Evolutionary conservation across 2,329 filamentous ascomycete genomes (phyloP).

Genomic region (Penicillium expansum): DNA sequence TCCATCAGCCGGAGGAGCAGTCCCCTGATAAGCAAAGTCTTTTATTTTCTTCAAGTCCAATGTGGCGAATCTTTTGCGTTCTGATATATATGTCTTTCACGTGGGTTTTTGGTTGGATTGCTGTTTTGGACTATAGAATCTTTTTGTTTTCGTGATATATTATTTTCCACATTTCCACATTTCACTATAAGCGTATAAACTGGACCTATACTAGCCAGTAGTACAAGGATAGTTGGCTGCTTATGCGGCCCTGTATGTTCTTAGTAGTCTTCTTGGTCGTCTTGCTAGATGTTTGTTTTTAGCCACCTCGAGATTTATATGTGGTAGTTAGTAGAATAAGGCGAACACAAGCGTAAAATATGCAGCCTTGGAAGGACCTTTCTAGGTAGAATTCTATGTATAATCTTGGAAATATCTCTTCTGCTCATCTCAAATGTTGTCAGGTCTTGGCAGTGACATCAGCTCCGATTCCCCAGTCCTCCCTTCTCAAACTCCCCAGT

Average conservation of each 20-base stretch:
- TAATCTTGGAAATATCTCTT: no score
- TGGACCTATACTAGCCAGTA: no score
- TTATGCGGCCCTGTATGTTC: neutral
- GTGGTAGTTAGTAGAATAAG: neutral
- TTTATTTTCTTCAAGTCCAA: neutral
- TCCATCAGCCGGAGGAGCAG: neutral
- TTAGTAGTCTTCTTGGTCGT: neutral
- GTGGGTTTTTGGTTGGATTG: neutral
- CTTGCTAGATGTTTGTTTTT: neutral
- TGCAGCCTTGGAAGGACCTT: no score
- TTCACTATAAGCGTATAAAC: neutral
- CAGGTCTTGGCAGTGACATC: slow-evolving; percentile 5
- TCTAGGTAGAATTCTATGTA: no score
- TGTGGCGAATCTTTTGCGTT: neutral
- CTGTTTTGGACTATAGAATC: neutral
- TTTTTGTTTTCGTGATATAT: neutral
- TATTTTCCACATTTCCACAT: neutral
- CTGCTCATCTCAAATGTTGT: neutral
- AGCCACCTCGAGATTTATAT: neutral
- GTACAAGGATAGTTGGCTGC: neutral
- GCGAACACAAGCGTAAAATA: no score
- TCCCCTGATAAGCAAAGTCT: neutral
- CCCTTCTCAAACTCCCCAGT: slow-evolving; percentile 16
- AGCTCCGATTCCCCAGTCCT: neutral
- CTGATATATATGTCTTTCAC: neutral